Evolutionary conservation across 192 early-diverging fungal genomes (phyloP).

Genomic region (Linnemannia hyalina): DNA sequence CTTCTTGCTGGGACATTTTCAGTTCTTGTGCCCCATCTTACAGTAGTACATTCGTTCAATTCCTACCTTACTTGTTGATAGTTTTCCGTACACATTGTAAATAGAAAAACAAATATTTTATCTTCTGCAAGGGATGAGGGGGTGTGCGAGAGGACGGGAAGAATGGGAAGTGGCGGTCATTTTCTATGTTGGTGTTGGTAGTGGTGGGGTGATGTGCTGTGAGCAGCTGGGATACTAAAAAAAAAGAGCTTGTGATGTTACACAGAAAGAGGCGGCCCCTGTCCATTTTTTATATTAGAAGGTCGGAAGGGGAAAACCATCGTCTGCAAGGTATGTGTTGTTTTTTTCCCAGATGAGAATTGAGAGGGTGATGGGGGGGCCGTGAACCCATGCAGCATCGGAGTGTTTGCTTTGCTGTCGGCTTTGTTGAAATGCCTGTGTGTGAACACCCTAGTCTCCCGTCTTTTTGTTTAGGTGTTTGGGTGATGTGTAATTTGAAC

Average conservation of each 20-base stretch:
- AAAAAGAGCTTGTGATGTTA: not conserved
- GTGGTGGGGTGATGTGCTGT: no score
- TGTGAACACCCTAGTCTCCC: not conserved
- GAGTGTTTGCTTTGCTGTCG: not conserved
- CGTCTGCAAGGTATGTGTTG: not conserved
- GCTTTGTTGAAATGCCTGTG: not conserved
- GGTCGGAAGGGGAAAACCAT: not conserved
- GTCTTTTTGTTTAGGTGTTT: no score
- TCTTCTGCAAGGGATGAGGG: not conserved
- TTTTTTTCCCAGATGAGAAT: not conserved
- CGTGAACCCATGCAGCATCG: constrained; percentile 3
- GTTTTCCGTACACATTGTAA: not conserved
- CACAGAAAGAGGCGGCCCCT: not conserved
- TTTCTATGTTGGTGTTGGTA: no score
- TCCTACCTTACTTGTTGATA: not conserved
- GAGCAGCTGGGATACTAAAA: not conserved
- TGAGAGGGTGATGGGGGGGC: not conserved
- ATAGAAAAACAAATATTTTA: not conserved
- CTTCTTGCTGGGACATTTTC: no score
- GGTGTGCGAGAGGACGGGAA: not conserved
- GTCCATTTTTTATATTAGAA: not conserved
- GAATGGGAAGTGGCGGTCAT: not conserved
- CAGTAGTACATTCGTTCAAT: no score
- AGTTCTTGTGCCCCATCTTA: not conserved
- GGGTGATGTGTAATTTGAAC: no score